Evolutionary conservation across 768 basidiomycete genomes (phyloP), one percentile per base, ranked within the genome.

Genomic region (Macrocybe gigantea): DNA sequence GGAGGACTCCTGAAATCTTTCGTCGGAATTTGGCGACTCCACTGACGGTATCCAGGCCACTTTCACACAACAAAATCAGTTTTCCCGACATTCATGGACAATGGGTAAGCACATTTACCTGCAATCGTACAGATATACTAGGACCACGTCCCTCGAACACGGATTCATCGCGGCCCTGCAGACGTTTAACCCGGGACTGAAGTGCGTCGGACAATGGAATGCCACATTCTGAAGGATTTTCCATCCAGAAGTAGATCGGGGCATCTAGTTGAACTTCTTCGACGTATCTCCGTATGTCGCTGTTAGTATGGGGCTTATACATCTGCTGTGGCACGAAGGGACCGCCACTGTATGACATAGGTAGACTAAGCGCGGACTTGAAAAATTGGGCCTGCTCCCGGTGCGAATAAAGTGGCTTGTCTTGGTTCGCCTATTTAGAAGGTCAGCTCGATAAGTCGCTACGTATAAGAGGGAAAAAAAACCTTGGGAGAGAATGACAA

Each of bases 11-110:
- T 76, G 60, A 88, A 90, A 63, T 90, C 87, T 61, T 81, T 80
- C 1, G 87, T 89, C 6, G 88, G 88, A 51, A 90, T 89, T 60
- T 90, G 88, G 47, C 84, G 75, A 48, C 82, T 85, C 85, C 85
- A 90, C 40, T 79, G 74, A 31, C 78, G 68, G 54, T 89, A 89
- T 1, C 88, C 85, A 5, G 85, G 86, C 88, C 88, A 90, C 87
- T 89, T 50, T 12, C 50, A 48, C 38, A 22, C 41, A 30, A 33
- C 46, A 33, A 8, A 8, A 40, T 32, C 41, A 35, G 22, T 22
- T 22, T 22, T 22, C 22, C 22, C 22, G 22, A 22, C 4, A 4
- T 22, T 22, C 22, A 22, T 22, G 22, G 22, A 22, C 4, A 22
- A 22, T 4, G 4, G 22, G 22, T 22, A 33, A 47, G 31, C 45